Conservation (phyloP, 306 rosid species). For the Sicyos edulis region DNA sequence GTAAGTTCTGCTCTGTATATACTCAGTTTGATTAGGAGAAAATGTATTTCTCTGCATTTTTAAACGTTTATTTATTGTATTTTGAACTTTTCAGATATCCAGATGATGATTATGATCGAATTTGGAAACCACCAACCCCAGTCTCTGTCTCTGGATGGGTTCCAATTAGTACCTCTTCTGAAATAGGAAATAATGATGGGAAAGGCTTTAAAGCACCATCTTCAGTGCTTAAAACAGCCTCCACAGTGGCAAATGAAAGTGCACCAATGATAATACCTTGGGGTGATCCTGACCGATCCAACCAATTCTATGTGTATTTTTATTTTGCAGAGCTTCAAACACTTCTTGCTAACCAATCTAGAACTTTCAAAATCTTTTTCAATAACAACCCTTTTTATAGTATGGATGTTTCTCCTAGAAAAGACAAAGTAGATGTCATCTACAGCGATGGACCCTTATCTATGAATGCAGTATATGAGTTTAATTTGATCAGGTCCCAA, state of each 20-base stretch:
- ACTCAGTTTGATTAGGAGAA: no score
- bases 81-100: neutral
- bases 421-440: conserved; percentile 14
- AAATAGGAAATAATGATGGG: neutral
- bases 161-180: neutral
- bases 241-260: conserved; percentile 15
- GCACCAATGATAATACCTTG: conserved; percentile 18
- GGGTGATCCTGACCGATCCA: conserved; percentile 3
- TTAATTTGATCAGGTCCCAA: conserved; percentile 1
- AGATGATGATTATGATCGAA: neutral
- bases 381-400: conserved; percentile 13
- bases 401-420: neutral
- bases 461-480: neutral
- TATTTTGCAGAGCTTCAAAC: conserved; percentile 34
- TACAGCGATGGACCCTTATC: neutral
- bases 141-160: neutral
- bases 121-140: neutral
- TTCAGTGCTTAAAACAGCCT: conserved; percentile 15
- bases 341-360: conserved; percentile 1
- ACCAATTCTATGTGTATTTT: conserved; percentile 29
- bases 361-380: conserved; percentile 30
- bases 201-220: neutral
- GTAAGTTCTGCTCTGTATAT: no score
- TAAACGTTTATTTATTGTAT: neutral
- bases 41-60: no score